A percentile compares a stretch with the other conserved stretches of the same genome.
Conservation (phyloP, 202 grass and related monocot species). For the Setaria viridis region DNA sequence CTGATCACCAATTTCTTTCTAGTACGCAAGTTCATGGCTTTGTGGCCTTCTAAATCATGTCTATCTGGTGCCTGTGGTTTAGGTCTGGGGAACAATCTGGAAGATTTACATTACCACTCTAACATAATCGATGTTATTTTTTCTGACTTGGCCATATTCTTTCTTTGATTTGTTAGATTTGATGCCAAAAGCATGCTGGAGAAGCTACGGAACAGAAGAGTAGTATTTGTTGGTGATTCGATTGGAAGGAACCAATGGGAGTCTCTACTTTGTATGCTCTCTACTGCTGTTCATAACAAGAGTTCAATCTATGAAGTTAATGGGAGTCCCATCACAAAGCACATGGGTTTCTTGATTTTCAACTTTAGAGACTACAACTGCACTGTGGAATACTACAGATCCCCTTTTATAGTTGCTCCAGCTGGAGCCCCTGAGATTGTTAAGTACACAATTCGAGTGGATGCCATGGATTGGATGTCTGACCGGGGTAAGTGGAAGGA, state of each 20-base stretch:
- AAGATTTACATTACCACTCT: background rate
- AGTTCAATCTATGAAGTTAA: conserved; percentile 82
- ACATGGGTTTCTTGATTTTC: conserved; percentile 89
- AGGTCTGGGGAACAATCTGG: background rate
- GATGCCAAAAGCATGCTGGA: conserved; percentile 70
- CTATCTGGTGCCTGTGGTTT: background rate
- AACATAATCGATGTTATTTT: background rate
- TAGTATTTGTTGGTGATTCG: conserved; percentile 86
- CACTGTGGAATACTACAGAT: conserved; percentile 88
- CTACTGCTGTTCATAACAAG: conserved; percentile 59
- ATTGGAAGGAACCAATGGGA: conserved; percentile 97
- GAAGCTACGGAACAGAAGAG: conserved; percentile 67
- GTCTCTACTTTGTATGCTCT: conserved; percentile 91
- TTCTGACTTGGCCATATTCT: background rate
- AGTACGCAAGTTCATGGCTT: background rate
- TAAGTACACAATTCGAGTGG: conserved; percentile 69
- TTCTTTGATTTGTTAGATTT: conserved; percentile 58
- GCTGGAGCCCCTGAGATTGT: conserved; percentile 51
- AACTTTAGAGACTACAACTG: conserved; percentile 87
- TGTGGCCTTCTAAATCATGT: background rate
- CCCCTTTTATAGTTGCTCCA: conserved; percentile 76
- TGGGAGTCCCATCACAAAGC: conserved; percentile 71
- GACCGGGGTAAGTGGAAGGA: conserved; percentile 58
- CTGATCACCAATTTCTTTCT: background rate
- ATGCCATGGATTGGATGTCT: conserved; percentile 74